These are phyloP conservation scores for Xylaria sp. DNA, from an alignment of 2,329 filamentous ascomycete species.

Conservation along the genomic window DNA sequence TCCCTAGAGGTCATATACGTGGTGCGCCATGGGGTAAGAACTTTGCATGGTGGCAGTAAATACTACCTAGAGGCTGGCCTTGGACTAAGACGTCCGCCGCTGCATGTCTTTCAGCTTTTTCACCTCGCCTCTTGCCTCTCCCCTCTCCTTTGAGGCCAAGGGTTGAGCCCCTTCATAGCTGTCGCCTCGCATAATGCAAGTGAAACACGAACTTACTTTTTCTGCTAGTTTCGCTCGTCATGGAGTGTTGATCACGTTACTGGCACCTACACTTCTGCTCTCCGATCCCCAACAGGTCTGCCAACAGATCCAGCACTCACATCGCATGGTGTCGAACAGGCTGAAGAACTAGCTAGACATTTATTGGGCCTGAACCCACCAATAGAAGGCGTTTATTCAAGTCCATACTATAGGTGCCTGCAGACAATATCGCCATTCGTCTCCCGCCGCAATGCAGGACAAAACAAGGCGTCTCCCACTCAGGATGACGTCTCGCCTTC, in stretches of 20 bases:
- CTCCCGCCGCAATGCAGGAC: constrained; percentile 53
- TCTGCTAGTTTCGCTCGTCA: constrained; percentile 83
- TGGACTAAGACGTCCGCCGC: background rate
- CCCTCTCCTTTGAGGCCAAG: background rate
- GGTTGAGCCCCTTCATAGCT: constrained; percentile 1
- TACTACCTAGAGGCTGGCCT: background rate
- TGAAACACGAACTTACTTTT: constrained; percentile 41
- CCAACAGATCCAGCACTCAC: constrained; percentile 89
- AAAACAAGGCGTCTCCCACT: background rate
- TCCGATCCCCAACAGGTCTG: constrained; percentile 87
- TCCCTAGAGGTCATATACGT: constrained; percentile 78
- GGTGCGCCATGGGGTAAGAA: constrained; percentile 77
- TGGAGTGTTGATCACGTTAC: constrained; percentile 87
- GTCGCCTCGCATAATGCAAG: constrained; percentile 19
- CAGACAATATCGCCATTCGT: constrained; percentile 82
- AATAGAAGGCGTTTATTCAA: constrained; percentile 82
- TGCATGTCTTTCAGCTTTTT: background rate
- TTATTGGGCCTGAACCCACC: constrained; percentile 72
- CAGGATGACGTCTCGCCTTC: constrained; percentile 36
- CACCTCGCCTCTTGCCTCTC: background rate
- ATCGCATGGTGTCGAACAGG: constrained; percentile 85
- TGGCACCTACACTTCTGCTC: constrained; percentile 78
- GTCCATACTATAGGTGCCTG: constrained; percentile 87
- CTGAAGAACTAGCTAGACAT: constrained; percentile 77
- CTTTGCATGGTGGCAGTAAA: constrained; percentile 1